Evolutionary conservation across 2,329 filamentous ascomycete genomes (phyloP).

Genomic region (Fusarium pseudoanthophilum): DNA sequence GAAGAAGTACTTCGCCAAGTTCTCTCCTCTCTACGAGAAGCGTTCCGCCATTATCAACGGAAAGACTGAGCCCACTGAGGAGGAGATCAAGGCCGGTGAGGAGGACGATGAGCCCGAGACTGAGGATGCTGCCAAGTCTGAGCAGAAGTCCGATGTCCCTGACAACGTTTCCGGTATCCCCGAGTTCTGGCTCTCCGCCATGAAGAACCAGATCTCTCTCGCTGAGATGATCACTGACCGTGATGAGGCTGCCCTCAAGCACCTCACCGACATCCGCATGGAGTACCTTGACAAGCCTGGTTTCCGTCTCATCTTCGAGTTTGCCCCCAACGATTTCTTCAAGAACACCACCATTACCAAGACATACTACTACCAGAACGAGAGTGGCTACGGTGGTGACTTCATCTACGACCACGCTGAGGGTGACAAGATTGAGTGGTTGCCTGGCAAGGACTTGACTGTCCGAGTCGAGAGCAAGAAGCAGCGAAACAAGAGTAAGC

Average conservation of each 20-base stretch:
- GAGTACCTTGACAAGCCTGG: slow-evolving; percentile 98
- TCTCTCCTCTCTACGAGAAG: slow-evolving; percentile 96
- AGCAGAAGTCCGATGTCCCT: slow-evolving; percentile 67
- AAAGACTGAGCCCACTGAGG: slow-evolving; percentile 82
- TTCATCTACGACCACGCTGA: slow-evolving; percentile 99
- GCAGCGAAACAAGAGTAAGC: slow-evolving; percentile 97
- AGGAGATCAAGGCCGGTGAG: slow-evolving; percentile 88
- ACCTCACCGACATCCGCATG: slow-evolving; percentile 94
- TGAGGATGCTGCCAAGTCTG: slow-evolving; percentile 68
- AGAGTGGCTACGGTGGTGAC: slow-evolving; percentile 97
- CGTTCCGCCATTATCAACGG: slow-evolving; percentile 94
- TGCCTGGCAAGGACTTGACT: slow-evolving; percentile 90
- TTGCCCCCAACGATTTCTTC: slow-evolving; percentile 95
- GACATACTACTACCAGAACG: slow-evolving; percentile 99
- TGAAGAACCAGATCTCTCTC: slow-evolving; percentile 99
- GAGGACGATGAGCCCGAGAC: slow-evolving; percentile 79
- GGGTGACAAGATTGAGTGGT: slow-evolving; percentile 98
- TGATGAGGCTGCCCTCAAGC: slow-evolving; percentile 92
- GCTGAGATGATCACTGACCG: slow-evolving; percentile 99
- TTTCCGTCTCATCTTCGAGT: slow-evolving; percentile 98
- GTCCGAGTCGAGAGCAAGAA: slow-evolving; percentile 98
- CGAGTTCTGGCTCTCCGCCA: slow-evolving; percentile 99
- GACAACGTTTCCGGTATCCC: slow-evolving; percentile 81
- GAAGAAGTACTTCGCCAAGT: slow-evolving; percentile 99
- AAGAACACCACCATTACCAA: slow-evolving; percentile 97